These are phyloP conservation scores for Termitomyces sp. DNA, from an alignment of 768 basidiomycete genomes.

Conservation along the genomic window DNA sequence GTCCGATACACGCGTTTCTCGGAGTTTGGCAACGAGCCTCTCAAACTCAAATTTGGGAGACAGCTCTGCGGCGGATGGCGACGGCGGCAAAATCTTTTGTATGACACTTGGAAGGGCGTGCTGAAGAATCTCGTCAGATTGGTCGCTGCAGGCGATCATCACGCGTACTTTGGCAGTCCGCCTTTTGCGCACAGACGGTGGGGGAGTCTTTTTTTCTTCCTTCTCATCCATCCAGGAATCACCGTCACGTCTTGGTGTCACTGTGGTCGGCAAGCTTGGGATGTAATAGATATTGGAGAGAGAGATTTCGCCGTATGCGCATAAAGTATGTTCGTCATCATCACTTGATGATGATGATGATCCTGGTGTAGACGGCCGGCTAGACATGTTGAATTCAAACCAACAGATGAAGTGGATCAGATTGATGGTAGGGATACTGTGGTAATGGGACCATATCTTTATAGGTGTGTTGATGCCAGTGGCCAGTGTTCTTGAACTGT, in stretches of 20 bases:
- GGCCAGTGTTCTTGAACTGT: not conserved
- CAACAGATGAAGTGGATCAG: not conserved
- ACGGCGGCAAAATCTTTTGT: constrained; percentile 17
- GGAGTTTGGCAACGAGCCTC: constrained; percentile 11
- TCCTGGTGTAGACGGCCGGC: not conserved
- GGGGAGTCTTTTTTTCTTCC: constrained; percentile 1
- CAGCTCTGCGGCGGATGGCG: constrained; percentile 13
- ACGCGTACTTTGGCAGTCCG: not conserved
- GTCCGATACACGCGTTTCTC: constrained; percentile 11
- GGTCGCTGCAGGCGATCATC: not conserved
- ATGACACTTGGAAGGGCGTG: constrained; percentile 16
- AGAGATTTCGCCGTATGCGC: constrained; percentile 40
- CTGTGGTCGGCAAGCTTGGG: constrained; percentile 21
- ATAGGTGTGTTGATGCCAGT: not conserved
- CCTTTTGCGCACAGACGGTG: not conserved
- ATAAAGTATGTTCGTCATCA: constrained; percentile 34
- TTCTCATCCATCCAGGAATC: constrained; percentile 5
- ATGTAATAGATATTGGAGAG: constrained; percentile 29
- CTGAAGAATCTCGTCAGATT: constrained; percentile 1
- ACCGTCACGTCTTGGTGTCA: constrained; percentile 15
- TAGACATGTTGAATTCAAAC: not conserved
- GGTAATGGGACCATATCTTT: not conserved
- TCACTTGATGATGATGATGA: not conserved
- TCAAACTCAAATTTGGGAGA: constrained; percentile 16
- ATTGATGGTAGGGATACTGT: not conserved